These are phyloP conservation scores for Aspergillus sergii DNA, from an alignment of 2,329 filamentous ascomycete genomes.

Conservation along the genomic window DNA sequence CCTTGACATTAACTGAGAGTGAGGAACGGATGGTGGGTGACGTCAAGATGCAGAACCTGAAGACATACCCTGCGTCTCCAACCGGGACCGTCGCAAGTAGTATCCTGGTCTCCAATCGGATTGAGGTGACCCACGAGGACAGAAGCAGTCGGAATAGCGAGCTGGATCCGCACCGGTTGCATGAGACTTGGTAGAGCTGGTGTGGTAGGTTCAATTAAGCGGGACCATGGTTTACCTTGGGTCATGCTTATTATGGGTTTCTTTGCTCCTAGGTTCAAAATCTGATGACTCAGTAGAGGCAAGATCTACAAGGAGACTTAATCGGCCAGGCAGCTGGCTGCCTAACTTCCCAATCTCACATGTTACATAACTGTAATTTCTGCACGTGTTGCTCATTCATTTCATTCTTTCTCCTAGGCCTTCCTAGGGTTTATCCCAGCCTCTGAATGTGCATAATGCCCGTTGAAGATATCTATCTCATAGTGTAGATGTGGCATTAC, in stretches of 20 bases:
- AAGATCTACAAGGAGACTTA: not conserved
- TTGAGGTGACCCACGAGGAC: slow-evolving; percentile 38
- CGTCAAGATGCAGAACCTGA: slow-evolving; percentile 45
- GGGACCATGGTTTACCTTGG: not conserved
- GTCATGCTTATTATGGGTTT: too few species aligned
- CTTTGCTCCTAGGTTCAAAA: too few species aligned
- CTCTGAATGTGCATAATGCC: too few species aligned
- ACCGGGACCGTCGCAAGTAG: slow-evolving; percentile 21
- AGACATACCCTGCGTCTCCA: slow-evolving; percentile 19
- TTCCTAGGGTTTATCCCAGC: not conserved
- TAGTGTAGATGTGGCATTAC: not conserved
- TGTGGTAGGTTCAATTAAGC: too few species aligned
- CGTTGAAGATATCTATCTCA: not conserved
- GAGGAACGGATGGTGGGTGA: slow-evolving; percentile 50
- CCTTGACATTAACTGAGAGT: slow-evolving; percentile 46
- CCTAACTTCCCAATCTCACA: not conserved
- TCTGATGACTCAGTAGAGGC: not conserved
- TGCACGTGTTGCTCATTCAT: not conserved
- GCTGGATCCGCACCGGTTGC: not conserved
- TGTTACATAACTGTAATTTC: not conserved
- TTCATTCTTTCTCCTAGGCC: not conserved
- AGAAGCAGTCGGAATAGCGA: not conserved
- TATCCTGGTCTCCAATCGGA: slow-evolving; percentile 48
- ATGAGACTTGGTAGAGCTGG: not conserved
- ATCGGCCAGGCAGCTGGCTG: too few species aligned